Evolutionary conservation across 257 asterid species (phyloP).

Genomic region (Ilex asprella): DNA sequence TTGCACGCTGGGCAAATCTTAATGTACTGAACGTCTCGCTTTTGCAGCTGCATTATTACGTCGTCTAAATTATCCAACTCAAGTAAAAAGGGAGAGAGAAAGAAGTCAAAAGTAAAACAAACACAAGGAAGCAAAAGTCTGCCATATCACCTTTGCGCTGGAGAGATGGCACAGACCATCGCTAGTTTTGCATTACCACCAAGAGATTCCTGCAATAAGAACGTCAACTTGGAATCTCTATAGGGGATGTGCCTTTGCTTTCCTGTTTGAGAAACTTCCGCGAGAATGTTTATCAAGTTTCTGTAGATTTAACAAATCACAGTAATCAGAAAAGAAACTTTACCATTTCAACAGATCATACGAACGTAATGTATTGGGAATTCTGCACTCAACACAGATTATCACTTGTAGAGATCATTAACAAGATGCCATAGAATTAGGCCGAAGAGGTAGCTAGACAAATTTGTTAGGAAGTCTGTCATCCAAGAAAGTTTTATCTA

Average conservation of each 20-base stretch:
- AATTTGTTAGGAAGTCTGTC: too few species aligned
- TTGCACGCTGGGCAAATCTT: conserved; percentile 98
- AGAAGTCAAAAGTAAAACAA: not conserved
- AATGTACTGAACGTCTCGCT: conserved; percentile 86
- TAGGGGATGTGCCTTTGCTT: conserved; percentile 94
- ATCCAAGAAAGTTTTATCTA: too few species aligned
- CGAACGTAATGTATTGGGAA: too few species aligned
- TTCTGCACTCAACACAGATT: too few species aligned
- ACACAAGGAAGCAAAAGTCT: conserved; percentile 5
- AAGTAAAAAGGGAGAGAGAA: not conserved
- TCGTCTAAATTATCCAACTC: too few species aligned
- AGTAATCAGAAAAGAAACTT: conserved; percentile 9
- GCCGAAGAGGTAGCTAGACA: too few species aligned
- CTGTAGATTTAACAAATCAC: conserved; percentile 34
- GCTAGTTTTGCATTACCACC: conserved; percentile 99
- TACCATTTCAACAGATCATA: too few species aligned
- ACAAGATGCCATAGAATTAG: too few species aligned
- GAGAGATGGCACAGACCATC: conserved; percentile 96
- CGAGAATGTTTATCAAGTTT: conserved; percentile 91
- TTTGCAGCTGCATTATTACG: conserved; percentile 62
- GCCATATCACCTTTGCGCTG: conserved; percentile 59
- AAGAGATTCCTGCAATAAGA: conserved; percentile 92
- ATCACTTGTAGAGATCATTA: too few species aligned
- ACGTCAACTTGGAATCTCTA: conserved; percentile 95
- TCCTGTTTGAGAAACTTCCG: conserved; percentile 96